Base-by-base conservation (phyloP, 2,329 filamentous ascomycete genomes). In the Cercospora citrullina region DNA sequence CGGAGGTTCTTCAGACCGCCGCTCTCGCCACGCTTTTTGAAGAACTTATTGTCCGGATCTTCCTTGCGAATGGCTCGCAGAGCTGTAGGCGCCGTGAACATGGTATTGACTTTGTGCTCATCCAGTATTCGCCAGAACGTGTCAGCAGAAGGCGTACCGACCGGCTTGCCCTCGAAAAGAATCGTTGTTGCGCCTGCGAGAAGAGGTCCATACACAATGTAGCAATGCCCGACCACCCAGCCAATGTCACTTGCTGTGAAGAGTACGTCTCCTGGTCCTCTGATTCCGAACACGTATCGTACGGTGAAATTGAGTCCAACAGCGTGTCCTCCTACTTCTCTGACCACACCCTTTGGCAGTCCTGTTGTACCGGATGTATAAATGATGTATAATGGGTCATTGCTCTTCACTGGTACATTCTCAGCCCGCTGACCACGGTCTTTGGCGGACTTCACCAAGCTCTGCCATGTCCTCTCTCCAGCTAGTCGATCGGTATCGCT, bases 111-210 rank as follows among this genome's bases (percentile, higher is more conserved):
- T 75, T 90, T 90, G 82, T 97, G 90, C 74, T 96, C 91, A 72
- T 93, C 90, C 4, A 96, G 66, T 18, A 97, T 87, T 2, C 93
- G 85, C 94, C 94, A 98, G 77, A 97, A 95, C 0, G 91, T 90
- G 5, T 92, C 90, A 0, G 93, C 91, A 74, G 97, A 89, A 0
- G 94, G 94, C 0, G 93, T 97, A 4, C 93, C 93, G 12, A 97
- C 85, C 0, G 94, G 94, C 73, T 97, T 97, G n/a, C 94, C 94
- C 80, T 97, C 94, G 78, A 93, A 97, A 0, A 97, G 83, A 1
- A 97, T 87, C 0, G 93, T 96, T 1, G 93, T 90, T 1, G 94
- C 93, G 5, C 94, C 94, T 0, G 90, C 88, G 1, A 97, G 86
- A 5, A 98, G 86, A 12, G 94, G 94, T 4, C 88, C 94, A 76